A percentile compares a stretch with the other conserved stretches of the same genome.
These are phyloP conservation scores for Pichia sp. DNA, from an alignment of 1,139 yeast genomes.

Conservation along the genomic window DNA sequence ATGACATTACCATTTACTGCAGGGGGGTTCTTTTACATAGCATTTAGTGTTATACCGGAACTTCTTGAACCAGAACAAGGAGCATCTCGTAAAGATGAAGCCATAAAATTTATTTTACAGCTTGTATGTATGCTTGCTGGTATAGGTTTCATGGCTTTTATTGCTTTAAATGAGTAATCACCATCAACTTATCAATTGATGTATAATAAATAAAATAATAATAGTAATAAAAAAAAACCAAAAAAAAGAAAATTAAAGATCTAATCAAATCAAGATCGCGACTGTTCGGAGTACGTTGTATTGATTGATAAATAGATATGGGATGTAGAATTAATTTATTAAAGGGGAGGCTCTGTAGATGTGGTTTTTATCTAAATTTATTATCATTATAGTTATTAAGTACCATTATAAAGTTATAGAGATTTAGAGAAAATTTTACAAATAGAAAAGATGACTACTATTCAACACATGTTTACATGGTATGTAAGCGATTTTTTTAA, in stretches of 20 bases:
- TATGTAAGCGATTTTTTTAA: neutral
- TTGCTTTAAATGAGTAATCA: constrained; percentile 43
- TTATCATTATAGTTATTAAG: too few species aligned
- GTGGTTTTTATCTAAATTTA: too few species aligned
- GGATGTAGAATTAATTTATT: too few species aligned
- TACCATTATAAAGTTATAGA: too few species aligned
- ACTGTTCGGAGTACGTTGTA: too few species aligned
- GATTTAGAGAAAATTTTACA: too few species aligned
- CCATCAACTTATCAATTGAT: too few species aligned
- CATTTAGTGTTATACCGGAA: constrained; percentile 63
- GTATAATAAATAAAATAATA: too few species aligned
- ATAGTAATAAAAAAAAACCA: neutral
- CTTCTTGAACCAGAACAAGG: constrained; percentile 39
- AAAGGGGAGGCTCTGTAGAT: too few species aligned
- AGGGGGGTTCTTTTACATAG: constrained; percentile 64
- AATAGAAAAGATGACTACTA: too few species aligned
- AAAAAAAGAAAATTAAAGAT: neutral
- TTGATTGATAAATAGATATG: too few species aligned
- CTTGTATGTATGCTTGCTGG: constrained; percentile 42
- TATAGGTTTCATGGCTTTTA: constrained; percentile 43
- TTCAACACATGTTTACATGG: neutral
- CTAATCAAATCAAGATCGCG: too few species aligned
- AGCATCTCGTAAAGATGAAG: constrained; percentile 32
- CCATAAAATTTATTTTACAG: constrained; percentile 36
- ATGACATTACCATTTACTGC: constrained; percentile 63